phyloP scores from a whole-genome alignment of 2,329 filamentous ascomycete species.

The Claviceps sorghi region DNA sequence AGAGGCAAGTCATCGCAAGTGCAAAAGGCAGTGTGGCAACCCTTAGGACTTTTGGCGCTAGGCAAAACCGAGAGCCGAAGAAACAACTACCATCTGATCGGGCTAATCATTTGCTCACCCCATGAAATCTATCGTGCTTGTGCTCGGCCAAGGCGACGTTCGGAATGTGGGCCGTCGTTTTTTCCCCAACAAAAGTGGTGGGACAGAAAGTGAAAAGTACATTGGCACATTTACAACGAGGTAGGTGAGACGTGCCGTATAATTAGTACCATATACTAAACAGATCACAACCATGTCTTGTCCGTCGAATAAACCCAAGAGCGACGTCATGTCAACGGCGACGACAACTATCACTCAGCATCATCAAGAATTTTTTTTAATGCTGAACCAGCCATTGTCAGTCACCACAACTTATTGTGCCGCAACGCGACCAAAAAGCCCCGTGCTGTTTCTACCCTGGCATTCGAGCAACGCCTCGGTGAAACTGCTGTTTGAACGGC shows the following conservation, averaged over 20 bases:
- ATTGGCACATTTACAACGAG: too few relatives aligned
- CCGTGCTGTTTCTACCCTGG: slow-evolving; percentile 25
- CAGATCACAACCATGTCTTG: neutral
- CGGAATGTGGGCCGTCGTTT: neutral
- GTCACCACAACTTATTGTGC: slow-evolving; percentile 7
- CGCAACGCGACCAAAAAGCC: slow-evolving; percentile 16
- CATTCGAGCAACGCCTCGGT: slow-evolving; percentile 46
- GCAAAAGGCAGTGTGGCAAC: neutral
- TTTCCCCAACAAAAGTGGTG: too few relatives aligned
- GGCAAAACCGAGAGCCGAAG: too few relatives aligned
- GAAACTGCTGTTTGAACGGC: slow-evolving; percentile 23
- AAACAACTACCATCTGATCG: too few relatives aligned
- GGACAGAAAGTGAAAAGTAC: too few relatives aligned
- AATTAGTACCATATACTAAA: neutral
- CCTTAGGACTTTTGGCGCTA: too few relatives aligned
- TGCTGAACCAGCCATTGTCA: neutral
- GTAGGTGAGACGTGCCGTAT: too few relatives aligned
- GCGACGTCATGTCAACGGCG: neutral
- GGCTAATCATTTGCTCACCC: neutral
- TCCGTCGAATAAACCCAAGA: neutral
- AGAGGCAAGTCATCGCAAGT: neutral
- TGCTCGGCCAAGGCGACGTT: neutral
- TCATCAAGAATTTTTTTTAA: neutral
- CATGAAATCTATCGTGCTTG: neutral
- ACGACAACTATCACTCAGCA: neutral